A percentile compares a stretch with the other conserved stretches of the same genome.
These are phyloP conservation scores for Solanum gracilifrons DNA, from an alignment of 257 asterid species.

Conservation along the genomic window DNA sequence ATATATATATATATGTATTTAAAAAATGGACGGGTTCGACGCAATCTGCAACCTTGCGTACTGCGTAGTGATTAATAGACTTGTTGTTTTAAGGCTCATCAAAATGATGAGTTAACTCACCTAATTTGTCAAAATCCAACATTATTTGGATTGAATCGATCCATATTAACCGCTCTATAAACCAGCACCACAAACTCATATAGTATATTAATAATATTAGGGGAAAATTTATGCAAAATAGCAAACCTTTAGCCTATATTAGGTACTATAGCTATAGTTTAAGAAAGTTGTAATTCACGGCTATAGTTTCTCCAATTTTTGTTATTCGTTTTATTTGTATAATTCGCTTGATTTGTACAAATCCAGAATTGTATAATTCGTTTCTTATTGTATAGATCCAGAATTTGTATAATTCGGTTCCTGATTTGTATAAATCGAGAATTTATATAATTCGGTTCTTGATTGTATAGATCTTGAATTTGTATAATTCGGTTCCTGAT, in stretches of 20 bases:
- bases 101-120: too few relatives aligned
- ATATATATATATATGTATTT: too few relatives aligned
- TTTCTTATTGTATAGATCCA: neutral
- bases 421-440: too few relatives aligned
- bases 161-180: neutral
- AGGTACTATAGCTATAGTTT: neutral
- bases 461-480: too few relatives aligned
- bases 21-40: neutral
- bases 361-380: too few relatives aligned
- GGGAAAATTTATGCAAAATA: neutral
- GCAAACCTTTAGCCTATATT: neutral
- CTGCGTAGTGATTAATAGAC: too few relatives aligned
- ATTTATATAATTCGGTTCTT: too few relatives aligned
- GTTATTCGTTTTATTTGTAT: neutral
- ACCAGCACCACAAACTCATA: neutral
- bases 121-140: neutral
- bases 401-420: too few relatives aligned
- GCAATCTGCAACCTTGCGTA: neutral
- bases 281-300: neutral
- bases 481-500: neutral
- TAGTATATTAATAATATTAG: neutral
- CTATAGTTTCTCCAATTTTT: too few relatives aligned
- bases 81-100: too few relatives aligned
- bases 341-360: neutral
- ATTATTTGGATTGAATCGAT: too few relatives aligned